These are phyloP conservation scores for Mucor circinelloides DNA, from an alignment of 371 early-diverging fungal genomes.

Conservation along the genomic window DNA sequence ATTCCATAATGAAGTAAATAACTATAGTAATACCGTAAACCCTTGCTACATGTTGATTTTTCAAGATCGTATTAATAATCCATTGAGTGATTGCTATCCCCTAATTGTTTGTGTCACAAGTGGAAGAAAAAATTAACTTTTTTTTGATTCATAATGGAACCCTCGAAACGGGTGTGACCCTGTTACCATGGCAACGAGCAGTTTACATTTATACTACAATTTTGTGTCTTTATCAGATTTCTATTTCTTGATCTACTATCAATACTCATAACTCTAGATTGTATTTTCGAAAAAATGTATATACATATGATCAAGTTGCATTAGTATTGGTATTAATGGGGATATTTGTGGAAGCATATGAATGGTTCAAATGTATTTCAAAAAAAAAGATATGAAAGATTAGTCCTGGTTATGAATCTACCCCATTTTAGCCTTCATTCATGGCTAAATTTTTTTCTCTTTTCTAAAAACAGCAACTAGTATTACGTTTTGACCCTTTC, in stretches of 20 bases:
- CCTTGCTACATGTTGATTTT: neutral
- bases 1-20: neutral
- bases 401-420: neutral
- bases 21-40: neutral
- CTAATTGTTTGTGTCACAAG: neutral
- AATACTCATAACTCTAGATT: neutral
- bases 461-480: neutral
- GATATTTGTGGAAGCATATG: neutral
- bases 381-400: neutral
- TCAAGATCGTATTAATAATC: neutral
- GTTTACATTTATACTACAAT: neutral
- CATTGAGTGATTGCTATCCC: neutral
- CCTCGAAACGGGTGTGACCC: neutral
- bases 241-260: neutral
- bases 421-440: neutral
- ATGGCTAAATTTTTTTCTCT: neutral
- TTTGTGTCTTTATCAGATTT: neutral
- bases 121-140: neutral
- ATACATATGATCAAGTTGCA: neutral
- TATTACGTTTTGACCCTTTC: constrained; percentile 5
- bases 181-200: constrained; percentile 1
- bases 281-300: too few species aligned
- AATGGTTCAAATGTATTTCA: neutral
- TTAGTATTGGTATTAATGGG: neutral
- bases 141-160: neutral